phyloP scores from a whole-genome alignment of 129 eudicot genomes.

The Sambucus nigra region DNA sequence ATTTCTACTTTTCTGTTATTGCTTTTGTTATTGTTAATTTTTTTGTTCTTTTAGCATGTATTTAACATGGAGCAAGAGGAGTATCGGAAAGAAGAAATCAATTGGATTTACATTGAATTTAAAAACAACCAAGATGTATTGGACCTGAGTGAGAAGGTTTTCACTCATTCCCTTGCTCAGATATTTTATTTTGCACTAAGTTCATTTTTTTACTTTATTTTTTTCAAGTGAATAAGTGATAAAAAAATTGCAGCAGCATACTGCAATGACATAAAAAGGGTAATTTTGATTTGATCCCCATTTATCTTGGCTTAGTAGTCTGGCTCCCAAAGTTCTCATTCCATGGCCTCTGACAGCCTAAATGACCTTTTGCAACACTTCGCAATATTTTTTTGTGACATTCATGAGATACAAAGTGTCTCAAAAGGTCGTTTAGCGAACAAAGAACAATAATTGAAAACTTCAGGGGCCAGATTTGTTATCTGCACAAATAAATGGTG shows the following conservation, averaged over 20 bases:
- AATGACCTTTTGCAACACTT: too few species aligned
- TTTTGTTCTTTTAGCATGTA: slow-evolving; percentile 59
- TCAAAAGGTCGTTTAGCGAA: too few species aligned
- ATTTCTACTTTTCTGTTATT: neutral
- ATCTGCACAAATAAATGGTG: too few species aligned
- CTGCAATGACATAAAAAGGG: neutral
- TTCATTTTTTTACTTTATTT: too few species aligned
- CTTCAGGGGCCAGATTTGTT: too few species aligned
- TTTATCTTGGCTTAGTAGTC: too few species aligned
- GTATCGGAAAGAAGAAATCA: slow-evolving; percentile 73
- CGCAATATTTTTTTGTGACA: too few species aligned
- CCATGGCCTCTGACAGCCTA: too few species aligned
- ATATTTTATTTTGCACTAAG: slow-evolving; percentile 1
- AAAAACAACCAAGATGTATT: slow-evolving; percentile 95
- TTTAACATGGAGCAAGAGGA: slow-evolving; percentile 99
- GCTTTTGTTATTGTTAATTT: neutral
- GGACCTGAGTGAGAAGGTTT: slow-evolving; percentile 93
- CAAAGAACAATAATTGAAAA: too few species aligned
- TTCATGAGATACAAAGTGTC: too few species aligned
- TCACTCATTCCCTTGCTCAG: neutral
- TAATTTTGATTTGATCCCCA: too few species aligned
- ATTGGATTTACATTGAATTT: slow-evolving; percentile 97
- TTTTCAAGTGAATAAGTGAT: neutral
- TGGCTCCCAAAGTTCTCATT: too few species aligned
- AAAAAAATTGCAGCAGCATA: neutral